Percentiles rank a stretch among this genome's conserved stretches.
phyloP scores from a whole-genome alignment of 2,329 filamentous ascomycete genomes.

The Botrytis aclada region DNA sequence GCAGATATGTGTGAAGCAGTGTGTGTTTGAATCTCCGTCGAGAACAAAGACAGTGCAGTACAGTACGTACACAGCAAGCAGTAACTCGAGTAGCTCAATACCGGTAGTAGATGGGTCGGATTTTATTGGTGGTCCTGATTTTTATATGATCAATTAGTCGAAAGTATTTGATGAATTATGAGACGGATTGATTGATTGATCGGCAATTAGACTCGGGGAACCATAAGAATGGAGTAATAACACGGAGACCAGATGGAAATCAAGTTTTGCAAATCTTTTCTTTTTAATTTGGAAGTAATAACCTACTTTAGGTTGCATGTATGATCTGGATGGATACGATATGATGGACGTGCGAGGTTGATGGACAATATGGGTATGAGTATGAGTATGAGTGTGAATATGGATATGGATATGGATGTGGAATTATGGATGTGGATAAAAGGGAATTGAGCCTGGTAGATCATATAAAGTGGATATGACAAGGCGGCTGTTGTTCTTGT shows the following conservation, averaged over 20 bases:
- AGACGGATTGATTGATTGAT: neutral
- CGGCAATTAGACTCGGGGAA: conserved; percentile 6
- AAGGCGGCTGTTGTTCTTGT: neutral
- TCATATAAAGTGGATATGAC: conserved; percentile 6
- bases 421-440: neutral
- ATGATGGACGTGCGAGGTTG: neutral
- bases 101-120: neutral
- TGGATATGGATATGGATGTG: neutral
- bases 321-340: neutral
- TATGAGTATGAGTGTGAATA: neutral
- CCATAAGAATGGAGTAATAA: neutral
- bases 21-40: neutral
- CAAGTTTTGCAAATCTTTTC: neutral
- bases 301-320: neutral
- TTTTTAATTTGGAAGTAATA: neutral
- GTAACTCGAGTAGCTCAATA: neutral
- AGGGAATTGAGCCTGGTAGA: neutral
- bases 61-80: neutral
- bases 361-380: neutral
- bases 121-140: too few species aligned
- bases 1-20: neutral
- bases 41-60: neutral
- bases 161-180: neutral
- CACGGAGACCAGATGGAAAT: neutral
- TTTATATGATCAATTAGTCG: conserved; percentile 2